Conservation (phyloP, 164 flowering plant genomes). For the Cinnamomum micranthum region DNA sequence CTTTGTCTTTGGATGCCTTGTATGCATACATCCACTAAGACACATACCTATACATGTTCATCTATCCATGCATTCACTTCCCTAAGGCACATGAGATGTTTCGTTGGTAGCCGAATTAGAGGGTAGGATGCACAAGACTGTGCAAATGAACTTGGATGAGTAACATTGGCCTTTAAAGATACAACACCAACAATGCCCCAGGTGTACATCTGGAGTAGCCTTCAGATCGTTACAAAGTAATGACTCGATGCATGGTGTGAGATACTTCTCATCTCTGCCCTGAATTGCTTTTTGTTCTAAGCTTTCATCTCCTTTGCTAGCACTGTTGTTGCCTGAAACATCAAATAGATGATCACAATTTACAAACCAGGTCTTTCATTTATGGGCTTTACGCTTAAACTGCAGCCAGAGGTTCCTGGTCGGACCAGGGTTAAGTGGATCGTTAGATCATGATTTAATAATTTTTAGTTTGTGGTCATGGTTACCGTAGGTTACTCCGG, state of each 20-base stretch:
- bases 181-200: slow-evolving; percentile 5
- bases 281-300: neutral
- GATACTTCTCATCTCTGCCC: neutral
- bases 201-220: neutral
- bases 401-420: neutral
- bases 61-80: too few species aligned
- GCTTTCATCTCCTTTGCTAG: neutral
- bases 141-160: slow-evolving; percentile 4
- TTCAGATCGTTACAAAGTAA: neutral
- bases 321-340: neutral
- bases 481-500: neutral
- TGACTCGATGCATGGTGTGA: slow-evolving; percentile 4
- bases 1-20: neutral
- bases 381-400: neutral
- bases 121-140: neutral
- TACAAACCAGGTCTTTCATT: neutral
- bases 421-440: neutral
- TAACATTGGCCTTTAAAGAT: slow-evolving; percentile 2
- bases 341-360: neutral
- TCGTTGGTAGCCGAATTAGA: neutral
- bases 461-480: too few species aligned
- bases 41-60: neutral
- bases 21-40: neutral
- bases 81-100: neutral
- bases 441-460: neutral